phyloP scores from a whole-genome alignment of 768 basidiomycete genomes.

The Sarcodon sp. region DNA sequence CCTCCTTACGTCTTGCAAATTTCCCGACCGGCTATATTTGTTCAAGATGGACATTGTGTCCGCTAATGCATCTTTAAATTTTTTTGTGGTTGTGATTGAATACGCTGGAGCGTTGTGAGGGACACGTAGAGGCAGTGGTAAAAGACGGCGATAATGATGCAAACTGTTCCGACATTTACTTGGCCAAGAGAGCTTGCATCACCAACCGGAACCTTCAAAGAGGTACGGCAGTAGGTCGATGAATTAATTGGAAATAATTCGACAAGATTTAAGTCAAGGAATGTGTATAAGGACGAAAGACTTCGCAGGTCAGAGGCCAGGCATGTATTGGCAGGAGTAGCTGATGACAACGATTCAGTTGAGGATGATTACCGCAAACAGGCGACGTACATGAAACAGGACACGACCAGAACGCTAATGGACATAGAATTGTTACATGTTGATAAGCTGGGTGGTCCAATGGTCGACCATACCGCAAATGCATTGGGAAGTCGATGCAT shows the following conservation, averaged over 20 bases:
- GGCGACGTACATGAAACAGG: constrained; percentile 11
- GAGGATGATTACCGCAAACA: background rate
- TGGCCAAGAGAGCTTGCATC: constrained; percentile 14
- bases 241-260: background rate
- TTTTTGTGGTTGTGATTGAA: constrained; percentile 7
- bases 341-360: background rate
- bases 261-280: constrained; percentile 1
- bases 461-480: constrained; percentile 28
- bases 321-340: background rate
- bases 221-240: constrained; percentile 2
- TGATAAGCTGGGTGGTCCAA: constrained; percentile 6
- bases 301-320: background rate
- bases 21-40: background rate
- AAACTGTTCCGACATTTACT: constrained; percentile 24
- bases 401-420: constrained; percentile 21
- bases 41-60: background rate
- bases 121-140: constrained; percentile 18
- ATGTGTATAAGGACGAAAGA: constrained; percentile 2
- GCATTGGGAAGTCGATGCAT: constrained; percentile 25
- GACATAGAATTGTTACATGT: constrained; percentile 12
- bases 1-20: background rate
- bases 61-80: constrained; percentile 15
- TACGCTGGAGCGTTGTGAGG: constrained; percentile 12
- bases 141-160: constrained; percentile 18
- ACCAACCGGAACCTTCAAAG: constrained; percentile 21